These are phyloP conservation scores for Prunella vulgaris DNA, from an alignment of 257 asterid species.

Conservation along the genomic window DNA sequence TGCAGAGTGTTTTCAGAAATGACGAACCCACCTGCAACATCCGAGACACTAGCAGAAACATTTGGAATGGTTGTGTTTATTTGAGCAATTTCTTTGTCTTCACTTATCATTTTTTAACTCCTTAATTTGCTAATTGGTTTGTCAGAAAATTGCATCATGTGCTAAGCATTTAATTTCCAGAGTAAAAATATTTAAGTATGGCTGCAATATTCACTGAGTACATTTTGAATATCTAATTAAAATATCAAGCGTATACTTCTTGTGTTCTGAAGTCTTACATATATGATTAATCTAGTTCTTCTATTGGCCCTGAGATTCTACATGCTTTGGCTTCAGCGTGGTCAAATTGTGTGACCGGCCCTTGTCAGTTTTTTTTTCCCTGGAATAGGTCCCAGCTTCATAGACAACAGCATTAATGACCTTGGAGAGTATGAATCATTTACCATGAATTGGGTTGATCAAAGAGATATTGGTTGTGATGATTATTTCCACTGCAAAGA, in stretches of 20 bases:
- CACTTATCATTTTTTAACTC: slow-evolving; percentile 12
- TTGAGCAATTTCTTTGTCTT: slow-evolving; percentile 8
- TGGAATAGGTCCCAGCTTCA: slow-evolving; percentile 36
- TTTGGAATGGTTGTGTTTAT: slow-evolving; percentile 40
- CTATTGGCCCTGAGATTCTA: slow-evolving; percentile 7
- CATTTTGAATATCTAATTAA: no score
- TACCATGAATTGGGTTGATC: slow-evolving; percentile 31
- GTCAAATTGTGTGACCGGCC: slow-evolving; percentile 1
- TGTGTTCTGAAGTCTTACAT: background rate
- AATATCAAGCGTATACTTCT: background rate
- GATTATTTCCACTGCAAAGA: slow-evolving; percentile 34
- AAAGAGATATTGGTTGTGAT: slow-evolving; percentile 30
- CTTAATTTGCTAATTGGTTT: slow-evolving; percentile 15
- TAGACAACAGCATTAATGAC: slow-evolving; percentile 30
- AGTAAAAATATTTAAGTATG: slow-evolving; percentile 13
- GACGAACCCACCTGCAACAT: slow-evolving; percentile 31
- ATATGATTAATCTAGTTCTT: background rate
- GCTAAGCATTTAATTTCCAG: slow-evolving; percentile 14
- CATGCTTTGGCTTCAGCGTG: slow-evolving; percentile 9
- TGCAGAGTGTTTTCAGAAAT: slow-evolving; percentile 28
- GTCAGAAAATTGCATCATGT: slow-evolving; percentile 2
- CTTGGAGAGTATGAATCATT: slow-evolving; percentile 34
- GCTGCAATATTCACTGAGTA: slow-evolving; percentile 2
- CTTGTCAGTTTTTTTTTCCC: slow-evolving; percentile 12
- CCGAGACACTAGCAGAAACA: slow-evolving; percentile 24